Conservation (phyloP, 805 yeast genomes). For the Danielia oregonensis region DNA sequence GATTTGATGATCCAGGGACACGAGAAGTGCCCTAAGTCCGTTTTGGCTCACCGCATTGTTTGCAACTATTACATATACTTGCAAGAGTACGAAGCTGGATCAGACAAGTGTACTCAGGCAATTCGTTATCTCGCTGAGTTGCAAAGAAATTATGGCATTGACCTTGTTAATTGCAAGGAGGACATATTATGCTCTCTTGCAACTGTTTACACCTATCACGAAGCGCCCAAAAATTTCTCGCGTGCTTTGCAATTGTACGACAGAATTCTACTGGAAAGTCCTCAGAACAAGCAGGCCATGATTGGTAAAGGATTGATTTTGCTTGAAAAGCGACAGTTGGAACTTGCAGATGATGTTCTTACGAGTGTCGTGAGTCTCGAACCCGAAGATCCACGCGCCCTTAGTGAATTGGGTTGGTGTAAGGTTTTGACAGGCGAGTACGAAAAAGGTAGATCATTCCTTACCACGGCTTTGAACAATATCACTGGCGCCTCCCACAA, state of each 20-base stretch:
- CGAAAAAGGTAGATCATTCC: slow-evolving; percentile 48
- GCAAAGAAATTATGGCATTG: slow-evolving; percentile 43
- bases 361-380: slow-evolving; percentile 43
- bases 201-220: slow-evolving; percentile 73
- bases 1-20: slow-evolving; percentile 51
- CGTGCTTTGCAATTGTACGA: slow-evolving; percentile 73
- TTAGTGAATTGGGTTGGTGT: slow-evolving; percentile 78
- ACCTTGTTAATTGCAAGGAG: slow-evolving; percentile 48
- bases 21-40: slow-evolving; percentile 34
- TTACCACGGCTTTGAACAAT: slow-evolving; percentile 41
- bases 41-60: slow-evolving; percentile 64
- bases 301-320: slow-evolving; percentile 81
- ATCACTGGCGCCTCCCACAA: slow-evolving; percentile 49
- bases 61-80: slow-evolving; percentile 56
- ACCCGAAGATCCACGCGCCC: slow-evolving; percentile 57
- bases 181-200: slow-evolving; percentile 68
- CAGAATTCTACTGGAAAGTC: slow-evolving; percentile 42
- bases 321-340: slow-evolving; percentile 58
- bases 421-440: slow-evolving; percentile 50
- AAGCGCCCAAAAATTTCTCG: slow-evolving; percentile 83
- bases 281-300: slow-evolving; percentile 53
- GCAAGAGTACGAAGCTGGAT: slow-evolving; percentile 61
- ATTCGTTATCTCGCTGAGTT: slow-evolving; percentile 50
- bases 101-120: slow-evolving; percentile 58
- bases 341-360: slow-evolving; percentile 53